phyloP scores from a whole-genome alignment of 1,139 yeast genomes.

The Williopsis jadinii region DNA sequence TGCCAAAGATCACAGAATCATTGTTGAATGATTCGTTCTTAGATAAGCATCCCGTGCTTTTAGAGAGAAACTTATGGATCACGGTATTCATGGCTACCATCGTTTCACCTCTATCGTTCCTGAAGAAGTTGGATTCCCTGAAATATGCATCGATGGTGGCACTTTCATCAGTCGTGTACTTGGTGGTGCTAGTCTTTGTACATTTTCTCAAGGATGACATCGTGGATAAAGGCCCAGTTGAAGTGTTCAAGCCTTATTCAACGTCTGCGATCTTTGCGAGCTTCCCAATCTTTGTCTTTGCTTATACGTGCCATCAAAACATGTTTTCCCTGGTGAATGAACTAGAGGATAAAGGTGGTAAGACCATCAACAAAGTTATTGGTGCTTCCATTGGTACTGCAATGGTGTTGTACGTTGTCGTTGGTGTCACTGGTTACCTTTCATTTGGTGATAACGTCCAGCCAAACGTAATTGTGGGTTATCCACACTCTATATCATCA shows the following conservation, averaged over 20 bases:
- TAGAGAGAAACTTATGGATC: constrained; percentile 58
- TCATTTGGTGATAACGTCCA: constrained; percentile 62
- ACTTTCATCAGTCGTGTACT: constrained; percentile 57
- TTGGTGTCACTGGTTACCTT: constrained; percentile 63
- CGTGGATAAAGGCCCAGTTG: constrained; percentile 32
- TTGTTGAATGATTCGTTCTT: constrained; percentile 23
- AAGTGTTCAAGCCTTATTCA: constrained; percentile 30
- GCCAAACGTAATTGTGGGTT: constrained; percentile 66
- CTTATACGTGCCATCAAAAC: constrained; percentile 77
- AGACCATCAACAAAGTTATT: constrained; percentile 49
- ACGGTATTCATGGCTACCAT: constrained; percentile 49
- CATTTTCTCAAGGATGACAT: constrained; percentile 44
- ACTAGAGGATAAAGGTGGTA: constrained; percentile 43
- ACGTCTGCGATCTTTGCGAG: constrained; percentile 34
- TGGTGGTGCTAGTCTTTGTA: constrained; percentile 52
- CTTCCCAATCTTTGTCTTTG: constrained; percentile 72
- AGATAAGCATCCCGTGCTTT: constrained; percentile 22
- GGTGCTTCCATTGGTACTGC: constrained; percentile 53
- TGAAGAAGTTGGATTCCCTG: constrained; percentile 58
- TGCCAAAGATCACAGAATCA: constrained; percentile 60
- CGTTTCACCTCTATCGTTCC: constrained; percentile 55
- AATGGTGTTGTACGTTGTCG: constrained; percentile 47
- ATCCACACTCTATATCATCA: constrained; percentile 53
- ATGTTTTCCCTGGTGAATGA: constrained; percentile 74
- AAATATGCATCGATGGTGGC: constrained; percentile 68